Percentiles rank a stretch among this genome's conserved stretches.
Evolutionary conservation across 2,329 filamentous ascomycete genomes (phyloP).

Genomic region (Pestalotiopsis sp.): DNA sequence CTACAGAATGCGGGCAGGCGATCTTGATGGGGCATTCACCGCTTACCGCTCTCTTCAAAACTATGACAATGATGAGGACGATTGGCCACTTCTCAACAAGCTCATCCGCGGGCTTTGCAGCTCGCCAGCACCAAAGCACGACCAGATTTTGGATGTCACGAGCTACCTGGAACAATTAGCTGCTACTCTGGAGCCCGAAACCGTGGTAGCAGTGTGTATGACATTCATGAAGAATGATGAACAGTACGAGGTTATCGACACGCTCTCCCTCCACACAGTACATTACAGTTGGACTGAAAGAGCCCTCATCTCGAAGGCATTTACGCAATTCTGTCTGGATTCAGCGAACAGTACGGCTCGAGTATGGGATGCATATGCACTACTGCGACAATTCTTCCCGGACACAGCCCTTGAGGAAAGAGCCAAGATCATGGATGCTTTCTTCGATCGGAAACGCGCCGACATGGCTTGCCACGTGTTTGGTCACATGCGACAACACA

Average conservation of each 20-base stretch:
- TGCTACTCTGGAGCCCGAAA: constrained; percentile 72
- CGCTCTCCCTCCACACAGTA: constrained; percentile 75
- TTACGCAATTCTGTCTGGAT: constrained; percentile 72
- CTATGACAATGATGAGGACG: constrained; percentile 58
- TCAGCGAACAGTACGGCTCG: constrained; percentile 62
- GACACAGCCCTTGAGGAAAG: constrained; percentile 69
- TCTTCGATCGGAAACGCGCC: constrained; percentile 75
- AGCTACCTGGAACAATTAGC: constrained; percentile 73
- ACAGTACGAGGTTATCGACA: constrained; percentile 77
- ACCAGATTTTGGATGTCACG: constrained; percentile 73
- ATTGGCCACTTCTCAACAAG: constrained; percentile 68
- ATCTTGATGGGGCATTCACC: constrained; percentile 70
- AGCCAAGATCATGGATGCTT: constrained; percentile 76
- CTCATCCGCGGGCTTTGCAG: constrained; percentile 72
- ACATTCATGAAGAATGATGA: constrained; percentile 78
- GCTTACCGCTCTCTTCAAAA: constrained; percentile 67
- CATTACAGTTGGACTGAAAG: constrained; percentile 74
- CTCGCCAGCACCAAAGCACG: constrained; percentile 64
- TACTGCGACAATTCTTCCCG: constrained; percentile 66
- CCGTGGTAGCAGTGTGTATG: constrained; percentile 73
- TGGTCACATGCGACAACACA: constrained; percentile 87
- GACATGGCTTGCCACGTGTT: constrained; percentile 90
- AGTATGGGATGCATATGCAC: constrained; percentile 67
- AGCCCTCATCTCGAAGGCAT: constrained; percentile 63
- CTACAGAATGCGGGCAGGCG: constrained; percentile 72